Evolutionary conservation across 2,329 filamentous ascomycete genomes (phyloP), one percentile per base, ranked within the genome.

Genomic region (Beauveria asiatica): DNA sequence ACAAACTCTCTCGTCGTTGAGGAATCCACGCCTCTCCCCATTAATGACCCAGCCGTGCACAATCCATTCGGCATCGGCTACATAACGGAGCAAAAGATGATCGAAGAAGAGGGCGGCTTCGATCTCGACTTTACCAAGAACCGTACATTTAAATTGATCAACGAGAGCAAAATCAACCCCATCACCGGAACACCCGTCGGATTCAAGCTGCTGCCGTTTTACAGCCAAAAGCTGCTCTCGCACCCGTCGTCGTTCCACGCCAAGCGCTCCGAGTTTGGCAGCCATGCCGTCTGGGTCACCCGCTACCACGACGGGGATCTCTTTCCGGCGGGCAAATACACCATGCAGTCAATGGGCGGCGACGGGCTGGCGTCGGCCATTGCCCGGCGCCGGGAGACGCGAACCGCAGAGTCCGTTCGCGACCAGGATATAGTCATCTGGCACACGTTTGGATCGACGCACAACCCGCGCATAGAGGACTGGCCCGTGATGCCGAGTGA

Each of bases 401-500:
- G 59, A 7, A 51, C 8, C 72, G 76, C 33, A 74, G 80, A 50
- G 67, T 78, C 30, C 65, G 79, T 70, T 72, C 64, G 73, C 53
- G 64, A 85, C 61, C 72, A 77, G 21, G 79, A 84, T 46, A 76
- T 83, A 45, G 80, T 85, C 1, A 71, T 85, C 5, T 85, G 81
- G 80, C 77, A 83, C 19, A 80, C 82, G 3, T 80, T 79, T 66
- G 76, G 85, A 19, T 80, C 86, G 27, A 88, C 86, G 39, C 85
- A 88, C 64, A 82, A 86, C 25, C 84, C 85, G 0, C 75, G 85
- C 0, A 78, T 82, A 11, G 85, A 88, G 65, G 85, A 88, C 66
- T 88, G 86, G 75, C 85, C 84, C 0, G 83, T 87, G 5, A 88
- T 88, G 86, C 85, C 85, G 0, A 79, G 75, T 62, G 85, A 88